Evolutionary conservation across 2,329 filamentous ascomycete species (phyloP), one percentile per base, ranked within the genome.

Genomic region (Hypoxylon sp.): DNA sequence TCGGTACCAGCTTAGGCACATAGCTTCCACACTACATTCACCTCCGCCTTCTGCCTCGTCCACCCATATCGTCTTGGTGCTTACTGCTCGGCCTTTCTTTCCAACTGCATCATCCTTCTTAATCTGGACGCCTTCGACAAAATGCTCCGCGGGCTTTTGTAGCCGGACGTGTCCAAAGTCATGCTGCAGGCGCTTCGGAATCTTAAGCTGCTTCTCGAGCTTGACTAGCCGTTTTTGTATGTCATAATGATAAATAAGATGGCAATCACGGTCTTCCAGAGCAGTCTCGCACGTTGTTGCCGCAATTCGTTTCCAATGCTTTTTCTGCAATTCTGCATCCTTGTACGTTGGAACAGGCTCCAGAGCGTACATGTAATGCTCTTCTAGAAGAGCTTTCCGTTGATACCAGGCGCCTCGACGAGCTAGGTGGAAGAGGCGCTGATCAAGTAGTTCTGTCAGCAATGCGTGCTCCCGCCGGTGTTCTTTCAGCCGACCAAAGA

Each of bases 351-450:
- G 77, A 1, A 77, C 77, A 0, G 85, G 80, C 28, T 82, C 83
- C 4, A 91, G 75, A 3, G 84, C 82, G 73, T 89, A 85, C 92
- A 98, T 94, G 77, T 99, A 98, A 75, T 96, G 93, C 76, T 99
- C 96, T 80, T 99, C 96, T 1, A 99, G 79, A 0, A 99, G 81
- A 0, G 95, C 96, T 78, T 96, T 97, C 18, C 96, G 91, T 75
- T 97, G 94, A 76, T 98, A 98, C 96, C 96, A 99, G 0, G 89
- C 88, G 0, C 96, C 96, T 42, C 96, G 87, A 26, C 94, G 87
- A 1, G 93, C 88, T 44, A 91, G 84, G 72, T 98, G 94, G 72
- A 98, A 98, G 0, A 97, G 84, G 3, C 86, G 86, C 75, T 99
- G 96, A 2, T 80, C 80, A 0, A 99, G 86, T 2, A 99, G 84